Percentiles rank a stretch among this genome's conserved stretches.
phyloP scores from a whole-genome alignment of 2,329 filamentous ascomycete genomes.

The Albifimbria verrucaria region DNA sequence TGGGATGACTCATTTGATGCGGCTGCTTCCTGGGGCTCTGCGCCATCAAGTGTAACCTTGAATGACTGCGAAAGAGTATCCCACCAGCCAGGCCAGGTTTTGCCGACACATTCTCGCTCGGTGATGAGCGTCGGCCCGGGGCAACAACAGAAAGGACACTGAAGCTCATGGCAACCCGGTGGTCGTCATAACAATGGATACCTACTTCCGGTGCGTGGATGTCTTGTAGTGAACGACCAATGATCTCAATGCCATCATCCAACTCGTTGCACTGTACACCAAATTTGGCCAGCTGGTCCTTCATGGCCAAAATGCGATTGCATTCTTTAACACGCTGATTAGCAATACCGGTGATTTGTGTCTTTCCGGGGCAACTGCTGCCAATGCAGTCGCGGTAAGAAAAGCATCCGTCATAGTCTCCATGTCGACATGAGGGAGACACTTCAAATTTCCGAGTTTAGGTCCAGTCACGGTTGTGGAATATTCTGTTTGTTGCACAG shows the following conservation, averaged over 20 bases:
- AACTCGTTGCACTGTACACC: constrained; percentile 82
- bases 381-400: constrained; percentile 88
- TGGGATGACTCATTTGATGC: constrained; percentile 2
- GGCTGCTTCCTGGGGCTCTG: constrained; percentile 46
- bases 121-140: constrained; percentile 70
- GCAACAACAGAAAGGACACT: constrained; percentile 77
- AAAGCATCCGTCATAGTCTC: constrained; percentile 99
- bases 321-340: constrained; percentile 99
- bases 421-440: constrained; percentile 87
- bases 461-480: constrained; percentile 95
- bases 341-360: constrained; percentile 87
- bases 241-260: constrained; percentile 85
- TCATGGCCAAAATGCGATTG: constrained; percentile 94
- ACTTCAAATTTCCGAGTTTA: constrained; percentile 66
- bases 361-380: constrained; percentile 83
- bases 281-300: constrained; percentile 90
- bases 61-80: constrained; percentile 80
- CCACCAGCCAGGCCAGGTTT: constrained; percentile 99
- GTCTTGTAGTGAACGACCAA: constrained; percentile 45
- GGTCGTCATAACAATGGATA: constrained; percentile 93
- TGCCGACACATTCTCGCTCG: constrained; percentile 90
- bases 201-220: constrained; percentile 58
- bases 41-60: constrained; percentile 70
- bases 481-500: constrained; percentile 75
- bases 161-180: constrained; percentile 98